Evolutionary conservation across 306 rosid species (phyloP).

Genomic region (Oemleria cerasiformis): DNA sequence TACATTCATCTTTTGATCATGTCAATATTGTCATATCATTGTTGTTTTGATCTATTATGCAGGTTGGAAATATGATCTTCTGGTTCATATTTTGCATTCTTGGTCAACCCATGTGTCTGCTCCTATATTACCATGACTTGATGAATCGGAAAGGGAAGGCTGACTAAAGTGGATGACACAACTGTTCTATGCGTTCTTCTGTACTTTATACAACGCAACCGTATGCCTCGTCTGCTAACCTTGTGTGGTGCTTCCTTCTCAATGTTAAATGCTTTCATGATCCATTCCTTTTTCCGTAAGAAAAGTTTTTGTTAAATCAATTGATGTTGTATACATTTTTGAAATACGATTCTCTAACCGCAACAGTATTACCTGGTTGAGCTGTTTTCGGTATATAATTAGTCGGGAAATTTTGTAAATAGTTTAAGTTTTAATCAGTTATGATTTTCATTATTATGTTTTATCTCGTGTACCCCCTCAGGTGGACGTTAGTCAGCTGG

Average conservation of each 20-base stretch:
- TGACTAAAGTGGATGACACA: constrained; percentile 30
- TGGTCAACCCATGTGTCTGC: constrained; percentile 96
- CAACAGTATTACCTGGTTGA: constrained; percentile 5
- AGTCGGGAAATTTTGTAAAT: constrained; percentile 31
- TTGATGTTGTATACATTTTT: constrained; percentile 19
- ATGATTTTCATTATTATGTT: not conserved
- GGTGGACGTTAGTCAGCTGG: too few relatives aligned
- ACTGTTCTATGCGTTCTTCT: constrained; percentile 5
- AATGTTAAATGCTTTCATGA: not conserved
- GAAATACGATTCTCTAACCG: constrained; percentile 9
- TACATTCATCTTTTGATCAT: not conserved
- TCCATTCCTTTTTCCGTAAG: constrained; percentile 12
- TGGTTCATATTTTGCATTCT: constrained; percentile 89
- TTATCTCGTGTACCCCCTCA: too few relatives aligned
- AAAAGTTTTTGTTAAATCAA: constrained; percentile 10
- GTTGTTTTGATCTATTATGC: not conserved
- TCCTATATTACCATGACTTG: constrained; percentile 89
- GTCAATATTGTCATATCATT: not conserved
- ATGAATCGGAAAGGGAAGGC: constrained; percentile 59
- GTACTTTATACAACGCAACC: constrained; percentile 3
- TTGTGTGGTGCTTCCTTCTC: constrained; percentile 7
- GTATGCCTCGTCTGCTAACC: not conserved
- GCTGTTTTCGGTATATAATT: not conserved
- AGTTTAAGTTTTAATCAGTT: not conserved
- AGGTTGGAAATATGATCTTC: constrained; percentile 95